Conservation (phyloP, 176 grass and related monocot species). For the Avena atlantica region DNA sequence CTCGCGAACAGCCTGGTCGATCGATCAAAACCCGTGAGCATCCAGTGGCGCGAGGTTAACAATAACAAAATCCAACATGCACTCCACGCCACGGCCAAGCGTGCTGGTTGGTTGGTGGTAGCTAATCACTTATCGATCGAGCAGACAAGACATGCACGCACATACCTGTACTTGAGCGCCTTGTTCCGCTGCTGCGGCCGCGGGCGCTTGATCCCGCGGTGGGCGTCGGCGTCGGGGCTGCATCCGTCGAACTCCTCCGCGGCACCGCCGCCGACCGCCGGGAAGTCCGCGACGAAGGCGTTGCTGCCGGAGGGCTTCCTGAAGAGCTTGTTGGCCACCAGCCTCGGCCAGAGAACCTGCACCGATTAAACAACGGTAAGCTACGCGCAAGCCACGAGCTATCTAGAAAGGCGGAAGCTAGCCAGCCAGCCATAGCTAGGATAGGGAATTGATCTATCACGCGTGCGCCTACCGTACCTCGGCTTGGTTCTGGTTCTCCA, state of each 20-base stretch:
- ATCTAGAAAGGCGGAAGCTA: neutral
- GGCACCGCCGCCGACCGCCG: conserved; percentile 29
- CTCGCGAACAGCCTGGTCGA: conserved; percentile 70
- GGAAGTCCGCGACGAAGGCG: conserved; percentile 72
- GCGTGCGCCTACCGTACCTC: conserved; percentile 55
- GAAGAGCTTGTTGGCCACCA: conserved; percentile 93
- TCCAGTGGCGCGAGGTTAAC: neutral
- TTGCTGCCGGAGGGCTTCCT: conserved; percentile 63
- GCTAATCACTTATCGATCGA: neutral
- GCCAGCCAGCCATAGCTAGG: too few relatives aligned
- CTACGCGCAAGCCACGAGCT: neutral
- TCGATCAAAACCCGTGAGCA: neutral
- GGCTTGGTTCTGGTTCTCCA: conserved; percentile 70
- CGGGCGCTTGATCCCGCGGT: conserved; percentile 43
- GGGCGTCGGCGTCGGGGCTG: conserved; percentile 50
- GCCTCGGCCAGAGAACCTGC: conserved; percentile 83
- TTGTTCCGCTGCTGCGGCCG: conserved; percentile 47
- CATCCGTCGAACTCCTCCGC: conserved; percentile 49
- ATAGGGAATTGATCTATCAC: neutral
- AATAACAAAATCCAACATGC: neutral
- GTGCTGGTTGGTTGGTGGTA: neutral
- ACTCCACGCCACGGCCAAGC: neutral
- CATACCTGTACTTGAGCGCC: conserved; percentile 79
- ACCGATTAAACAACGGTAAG: neutral
- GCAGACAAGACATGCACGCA: neutral